Evolutionary conservation across 148 eudicot species (phyloP).

Genomic region (Salicornia ramosissima): DNA sequence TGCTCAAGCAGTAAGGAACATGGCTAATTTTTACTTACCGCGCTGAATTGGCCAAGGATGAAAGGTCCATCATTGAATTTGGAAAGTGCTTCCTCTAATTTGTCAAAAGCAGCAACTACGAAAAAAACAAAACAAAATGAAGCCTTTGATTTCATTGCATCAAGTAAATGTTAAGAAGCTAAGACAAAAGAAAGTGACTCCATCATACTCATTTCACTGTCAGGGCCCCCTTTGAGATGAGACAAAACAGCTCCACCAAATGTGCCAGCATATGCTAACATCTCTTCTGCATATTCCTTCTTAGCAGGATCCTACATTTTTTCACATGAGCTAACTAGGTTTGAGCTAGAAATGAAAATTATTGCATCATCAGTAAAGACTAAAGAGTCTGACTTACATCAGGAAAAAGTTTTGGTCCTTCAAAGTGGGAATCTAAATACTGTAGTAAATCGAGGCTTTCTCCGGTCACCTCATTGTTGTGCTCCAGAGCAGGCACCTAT

Average conservation of each 20-base stretch:
- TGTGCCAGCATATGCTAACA: conserved; percentile 44
- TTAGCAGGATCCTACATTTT: conserved; percentile 55
- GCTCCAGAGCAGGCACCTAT: conserved; percentile 44
- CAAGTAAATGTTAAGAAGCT: neutral
- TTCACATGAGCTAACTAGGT: neutral
- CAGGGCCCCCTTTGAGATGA: conserved; percentile 45
- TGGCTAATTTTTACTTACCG: conserved; percentile 33
- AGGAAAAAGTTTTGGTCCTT: conserved; percentile 42
- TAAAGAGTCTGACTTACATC: conserved; percentile 19
- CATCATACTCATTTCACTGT: conserved; percentile 45
- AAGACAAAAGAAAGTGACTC: neutral
- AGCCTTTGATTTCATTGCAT: neutral
- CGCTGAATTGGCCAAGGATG: conserved; percentile 83
- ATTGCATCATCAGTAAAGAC: neutral
- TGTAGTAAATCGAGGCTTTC: conserved; percentile 41
- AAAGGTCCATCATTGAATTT: conserved; percentile 79
- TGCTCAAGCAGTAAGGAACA: neutral
- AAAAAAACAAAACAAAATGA: neutral
- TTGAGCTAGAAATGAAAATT: neutral
- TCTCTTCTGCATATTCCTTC: conserved; percentile 62
- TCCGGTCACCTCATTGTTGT: conserved; percentile 35
- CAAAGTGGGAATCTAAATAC: conserved; percentile 37
- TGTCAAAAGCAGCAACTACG: conserved; percentile 56
- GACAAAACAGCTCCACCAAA: conserved; percentile 25
- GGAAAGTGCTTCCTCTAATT: conserved; percentile 62